phyloP scores from a whole-genome alignment of 495 filamentous ascomycete genomes.

The Aspergillus hancockii region DNA sequence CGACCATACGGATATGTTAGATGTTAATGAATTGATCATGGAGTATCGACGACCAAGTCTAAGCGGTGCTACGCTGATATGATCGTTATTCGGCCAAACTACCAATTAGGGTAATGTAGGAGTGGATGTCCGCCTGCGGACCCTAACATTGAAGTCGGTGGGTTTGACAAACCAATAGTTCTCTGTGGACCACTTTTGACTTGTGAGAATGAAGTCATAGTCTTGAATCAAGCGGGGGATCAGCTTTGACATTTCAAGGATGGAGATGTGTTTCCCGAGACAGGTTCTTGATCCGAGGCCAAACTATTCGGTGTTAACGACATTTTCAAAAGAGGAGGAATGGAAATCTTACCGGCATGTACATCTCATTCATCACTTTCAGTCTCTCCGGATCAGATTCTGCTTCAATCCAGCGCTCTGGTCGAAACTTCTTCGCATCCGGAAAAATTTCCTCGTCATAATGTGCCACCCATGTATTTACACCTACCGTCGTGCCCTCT shows the following conservation, averaged over 20 bases:
- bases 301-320: constrained; percentile 33
- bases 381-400: constrained; percentile 30
- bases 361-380: constrained; percentile 45
- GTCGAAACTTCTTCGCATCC: constrained; percentile 32
- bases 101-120: not conserved
- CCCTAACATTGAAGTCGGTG: constrained; percentile 34
- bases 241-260: constrained; percentile 50
- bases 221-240: constrained; percentile 46
- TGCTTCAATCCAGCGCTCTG: constrained; percentile 42
- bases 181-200: constrained; percentile 36
- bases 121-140: constrained; percentile 9
- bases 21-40: constrained; percentile 34
- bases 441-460: constrained; percentile 49
- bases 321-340: not conserved
- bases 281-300: constrained; percentile 48
- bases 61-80: constrained; percentile 7
- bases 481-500: constrained; percentile 50
- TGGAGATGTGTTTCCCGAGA: constrained; percentile 49
- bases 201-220: constrained; percentile 39
- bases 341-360: constrained; percentile 36
- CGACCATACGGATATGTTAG: constrained; percentile 32
- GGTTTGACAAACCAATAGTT: constrained; percentile 55
- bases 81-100: not conserved
- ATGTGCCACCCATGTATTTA: constrained; percentile 55
- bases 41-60: constrained; percentile 32